Base-by-base conservation (phyloP, 805 yeast species). In the Candida nanaspora region DNA sequence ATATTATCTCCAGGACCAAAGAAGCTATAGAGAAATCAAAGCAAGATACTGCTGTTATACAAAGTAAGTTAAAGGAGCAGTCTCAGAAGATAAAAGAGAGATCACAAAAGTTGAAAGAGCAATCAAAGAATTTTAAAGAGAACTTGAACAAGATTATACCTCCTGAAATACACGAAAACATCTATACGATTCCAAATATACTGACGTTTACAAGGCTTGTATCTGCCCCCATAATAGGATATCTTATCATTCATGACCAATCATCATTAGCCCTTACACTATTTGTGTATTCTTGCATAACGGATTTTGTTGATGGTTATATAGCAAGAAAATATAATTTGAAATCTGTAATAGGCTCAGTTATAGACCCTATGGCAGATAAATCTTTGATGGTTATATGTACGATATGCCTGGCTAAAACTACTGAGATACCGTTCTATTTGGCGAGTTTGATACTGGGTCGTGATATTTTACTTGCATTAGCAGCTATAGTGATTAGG, bases 311-410 rank as follows among this genome's bases (percentile, higher is more conserved):
- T 19, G 99, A 93, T 60, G 99, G 99, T 0, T 85, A 63, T 53
- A 77, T 94, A 46, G 99, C 99, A 4, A 70, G 99, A 41, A 74
- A 63, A 44, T 91, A 62, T 66, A 79, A 86, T 41, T 67, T 83
- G 72, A 74, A 78, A 52, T 80, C 96, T 1, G 81, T 85, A 1
- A 74, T 88, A 6, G 99, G 99, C 0, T 82, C 96, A 0, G 80
- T 93, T 14, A 67, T 94, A 27, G 99, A 93, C 54, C 99, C 99
- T 0, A 70, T 87, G 65, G 99, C 98, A 0, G 99, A 93, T 57
- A 93, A 93, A 57, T 68, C 84, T 14, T 68, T 93, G 36, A 88
- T 93, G 96, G 73, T 91, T 18, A 77, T 85, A 0, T 78, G 95
- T 39, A 89, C 98, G 0, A 69, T 80, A 0, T 78, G 95, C 39